These are phyloP conservation scores for Botrytis fragariae DNA, from an alignment of 2,329 filamentous ascomycete genomes.

Conservation along the genomic window DNA sequence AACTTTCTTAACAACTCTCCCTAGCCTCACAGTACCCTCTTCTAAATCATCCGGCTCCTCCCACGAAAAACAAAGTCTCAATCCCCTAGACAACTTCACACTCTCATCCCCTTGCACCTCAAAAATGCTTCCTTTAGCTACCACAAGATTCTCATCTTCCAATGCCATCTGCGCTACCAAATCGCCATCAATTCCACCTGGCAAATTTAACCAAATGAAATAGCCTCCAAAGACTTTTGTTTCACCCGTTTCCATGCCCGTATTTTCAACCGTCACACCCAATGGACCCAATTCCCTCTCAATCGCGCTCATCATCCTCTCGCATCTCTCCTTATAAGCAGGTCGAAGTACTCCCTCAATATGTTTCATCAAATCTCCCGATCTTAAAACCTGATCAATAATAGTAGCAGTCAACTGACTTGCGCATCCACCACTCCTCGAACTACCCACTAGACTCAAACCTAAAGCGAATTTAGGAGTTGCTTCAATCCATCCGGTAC, in stretches of 20 bases:
- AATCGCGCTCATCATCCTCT: conserved; percentile 58
- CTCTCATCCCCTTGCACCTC: conserved; percentile 59
- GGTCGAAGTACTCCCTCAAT: conserved; percentile 46
- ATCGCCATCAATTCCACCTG: conserved; percentile 49
- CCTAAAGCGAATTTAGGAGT: conserved; percentile 58
- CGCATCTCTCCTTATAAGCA: conserved; percentile 47
- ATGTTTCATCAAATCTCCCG: conserved; percentile 46
- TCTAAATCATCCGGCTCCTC: conserved; percentile 62
- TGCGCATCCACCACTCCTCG: conserved; percentile 57
- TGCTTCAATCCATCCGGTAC: conserved; percentile 86
- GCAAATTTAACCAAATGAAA: conserved; percentile 77
- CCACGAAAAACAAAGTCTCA: conserved; percentile 72
- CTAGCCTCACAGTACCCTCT: conserved; percentile 66
- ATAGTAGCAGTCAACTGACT: conserved; percentile 54
- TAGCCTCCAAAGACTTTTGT: conserved; percentile 69
- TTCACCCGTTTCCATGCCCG: conserved; percentile 43
- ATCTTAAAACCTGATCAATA: conserved; percentile 48
- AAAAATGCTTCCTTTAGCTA: conserved; percentile 70
- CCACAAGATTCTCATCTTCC: conserved; percentile 61
- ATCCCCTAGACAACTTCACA: conserved; percentile 55
- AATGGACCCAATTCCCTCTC: conserved; percentile 58
- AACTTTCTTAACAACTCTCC: conserved; percentile 43
- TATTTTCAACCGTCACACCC: conserved; percentile 48
- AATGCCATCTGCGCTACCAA: conserved; percentile 56
- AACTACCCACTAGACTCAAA: conserved; percentile 52